phyloP scores from a whole-genome alignment of 257 asterid genomes.

The Solanum stenotomum region DNA sequence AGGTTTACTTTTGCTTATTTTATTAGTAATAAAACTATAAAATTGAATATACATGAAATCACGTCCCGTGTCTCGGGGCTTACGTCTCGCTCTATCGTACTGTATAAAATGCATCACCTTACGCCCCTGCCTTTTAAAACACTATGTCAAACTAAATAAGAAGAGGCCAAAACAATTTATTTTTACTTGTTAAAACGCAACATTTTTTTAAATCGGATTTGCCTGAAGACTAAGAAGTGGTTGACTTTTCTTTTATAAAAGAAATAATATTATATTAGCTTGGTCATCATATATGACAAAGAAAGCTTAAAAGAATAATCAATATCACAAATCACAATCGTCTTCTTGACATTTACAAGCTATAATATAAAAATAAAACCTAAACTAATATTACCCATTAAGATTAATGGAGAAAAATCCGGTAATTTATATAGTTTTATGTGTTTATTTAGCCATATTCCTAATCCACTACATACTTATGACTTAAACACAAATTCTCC shows the following conservation, averaged over 20 bases:
- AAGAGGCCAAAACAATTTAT: not conserved
- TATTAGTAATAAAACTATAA: too few species aligned
- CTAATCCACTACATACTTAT: not conserved
- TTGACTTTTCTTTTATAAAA: not conserved
- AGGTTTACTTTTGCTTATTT: too few species aligned
- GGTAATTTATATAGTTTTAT: not conserved
- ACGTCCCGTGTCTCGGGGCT: accelerated
- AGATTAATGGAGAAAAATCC: not conserved
- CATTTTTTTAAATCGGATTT: not conserved
- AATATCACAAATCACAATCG: not conserved
- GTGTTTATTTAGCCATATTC: not conserved
- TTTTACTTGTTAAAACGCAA: not conserved
- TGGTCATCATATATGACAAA: not conserved
- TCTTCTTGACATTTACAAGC: not conserved
- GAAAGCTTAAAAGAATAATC: not conserved
- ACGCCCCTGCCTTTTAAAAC: too few species aligned
- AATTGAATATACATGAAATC: too few species aligned
- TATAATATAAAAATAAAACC: not conserved
- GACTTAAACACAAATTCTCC: not conserved
- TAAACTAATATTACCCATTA: not conserved
- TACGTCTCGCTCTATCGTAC: too few species aligned
- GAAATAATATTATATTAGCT: not conserved
- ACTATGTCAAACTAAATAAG: not conserved
- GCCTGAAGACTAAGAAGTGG: too few species aligned
- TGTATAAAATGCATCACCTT: too few species aligned